Conservation (phyloP, 441 rosid genomes). For the Omphalea diandra region DNA sequence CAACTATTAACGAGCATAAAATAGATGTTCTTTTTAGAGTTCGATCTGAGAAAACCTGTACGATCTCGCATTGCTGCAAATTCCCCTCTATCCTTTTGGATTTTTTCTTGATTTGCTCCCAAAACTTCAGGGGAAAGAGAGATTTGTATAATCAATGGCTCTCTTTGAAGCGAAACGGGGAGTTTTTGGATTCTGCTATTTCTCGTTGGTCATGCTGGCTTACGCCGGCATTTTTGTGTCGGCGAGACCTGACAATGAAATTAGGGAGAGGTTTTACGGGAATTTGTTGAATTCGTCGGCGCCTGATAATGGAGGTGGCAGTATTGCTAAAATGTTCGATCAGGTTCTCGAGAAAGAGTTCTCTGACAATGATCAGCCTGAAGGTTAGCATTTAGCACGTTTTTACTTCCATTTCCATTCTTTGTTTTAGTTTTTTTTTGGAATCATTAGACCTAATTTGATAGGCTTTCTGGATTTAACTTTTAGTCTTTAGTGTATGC, state of each 20-base stretch:
- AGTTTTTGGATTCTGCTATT: conserved; percentile 31
- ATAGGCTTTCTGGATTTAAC: no score
- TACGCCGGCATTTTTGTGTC: conserved; percentile 26
- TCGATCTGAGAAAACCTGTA: conserved; percentile 5
- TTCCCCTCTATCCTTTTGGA: not conserved
- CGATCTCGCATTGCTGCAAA: not conserved
- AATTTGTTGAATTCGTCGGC: conserved; percentile 68
- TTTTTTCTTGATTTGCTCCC: conserved; percentile 4
- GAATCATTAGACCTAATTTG: no score
- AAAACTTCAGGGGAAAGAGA: not conserved
- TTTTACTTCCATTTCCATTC: not conserved
- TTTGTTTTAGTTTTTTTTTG: not conserved
- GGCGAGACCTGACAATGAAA: conserved; percentile 85
- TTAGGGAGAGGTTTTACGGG: conserved; percentile 86
- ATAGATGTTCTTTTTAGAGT: not conserved
- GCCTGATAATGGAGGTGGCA: conserved; percentile 60
- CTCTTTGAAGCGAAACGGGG: conserved; percentile 27
- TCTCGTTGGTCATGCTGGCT: conserved; percentile 30
- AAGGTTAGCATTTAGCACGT: conserved; percentile 45
- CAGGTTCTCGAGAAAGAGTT: conserved; percentile 92
- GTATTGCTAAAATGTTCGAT: conserved; percentile 93
- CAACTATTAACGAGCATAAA: not conserved
- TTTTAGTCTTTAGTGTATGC: no score
- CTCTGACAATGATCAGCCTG: conserved; percentile 85
- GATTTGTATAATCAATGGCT: conserved; percentile 26